phyloP scores from a whole-genome alignment of 768 basidiomycete genomes.

The Lactarius deliciosus region DNA sequence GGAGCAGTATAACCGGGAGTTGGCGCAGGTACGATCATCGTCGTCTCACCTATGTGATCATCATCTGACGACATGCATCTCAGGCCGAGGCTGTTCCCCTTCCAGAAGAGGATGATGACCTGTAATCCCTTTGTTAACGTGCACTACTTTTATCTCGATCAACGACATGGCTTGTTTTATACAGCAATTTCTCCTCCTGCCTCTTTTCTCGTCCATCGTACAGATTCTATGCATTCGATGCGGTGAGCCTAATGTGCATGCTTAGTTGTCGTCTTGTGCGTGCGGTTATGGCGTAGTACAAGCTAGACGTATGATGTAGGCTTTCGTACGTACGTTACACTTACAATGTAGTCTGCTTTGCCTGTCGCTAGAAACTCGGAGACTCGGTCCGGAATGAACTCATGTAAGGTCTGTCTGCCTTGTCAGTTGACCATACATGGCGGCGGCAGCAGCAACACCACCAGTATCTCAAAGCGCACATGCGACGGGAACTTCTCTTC shows the following conservation, averaged over 20 bases:
- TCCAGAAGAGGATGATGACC: slow-evolving; percentile 95
- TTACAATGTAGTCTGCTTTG: slow-evolving; percentile 19
- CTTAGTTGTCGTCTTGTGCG: not conserved
- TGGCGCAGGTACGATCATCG: slow-evolving; percentile 54
- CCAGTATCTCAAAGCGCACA: not conserved
- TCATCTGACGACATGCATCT: slow-evolving; percentile 18
- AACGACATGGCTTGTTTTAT: slow-evolving; percentile 18
- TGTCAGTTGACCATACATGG: not conserved
- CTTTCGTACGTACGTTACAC: slow-evolving; percentile 15
- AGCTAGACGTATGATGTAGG: slow-evolving; percentile 16
- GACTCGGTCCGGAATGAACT: not conserved
- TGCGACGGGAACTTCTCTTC: slow-evolving; percentile 7
- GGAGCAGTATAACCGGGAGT: slow-evolving; percentile 73
- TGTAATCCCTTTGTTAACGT: slow-evolving; percentile 42
- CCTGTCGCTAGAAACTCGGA: not conserved
- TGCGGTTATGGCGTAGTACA: not conserved
- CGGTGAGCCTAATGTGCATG: slow-evolving; percentile 4
- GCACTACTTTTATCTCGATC: slow-evolving; percentile 17
- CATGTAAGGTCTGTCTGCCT: not conserved
- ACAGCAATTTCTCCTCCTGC: slow-evolving; percentile 12
- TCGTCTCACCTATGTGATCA: not conserved
- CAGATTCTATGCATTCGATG: slow-evolving; percentile 15
- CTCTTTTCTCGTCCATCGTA: slow-evolving; percentile 4
- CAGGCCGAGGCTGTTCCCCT: slow-evolving; percentile 91
- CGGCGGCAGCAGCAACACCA: not conserved